Evolutionary conservation across 2,329 filamentous ascomycete genomes (phyloP), one percentile per base, ranked within the genome.

Genomic region (Scytalidium sp.): DNA sequence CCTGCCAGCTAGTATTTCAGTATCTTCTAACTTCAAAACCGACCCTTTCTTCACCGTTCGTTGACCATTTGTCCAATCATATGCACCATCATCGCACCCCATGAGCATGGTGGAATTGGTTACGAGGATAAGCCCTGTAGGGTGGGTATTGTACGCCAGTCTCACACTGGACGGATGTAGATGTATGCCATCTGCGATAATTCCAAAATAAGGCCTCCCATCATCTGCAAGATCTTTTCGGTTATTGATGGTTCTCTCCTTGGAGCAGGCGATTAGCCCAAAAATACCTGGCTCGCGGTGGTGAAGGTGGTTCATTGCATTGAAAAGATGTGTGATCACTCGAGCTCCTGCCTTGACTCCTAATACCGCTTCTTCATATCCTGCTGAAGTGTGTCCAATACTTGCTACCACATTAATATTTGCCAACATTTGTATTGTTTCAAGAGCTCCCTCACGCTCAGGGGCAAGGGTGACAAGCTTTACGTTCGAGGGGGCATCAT

Each of bases 131-230:
- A 71, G 70, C 50, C 69, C 70, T 20, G 60, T 51, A 3, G 73
- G 72, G 42, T 71, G 70, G 3, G 70, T 59, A 20, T 68, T 66
- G 59, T 74, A 69, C 2, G 77, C 68, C 36, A 78, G 64, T 0
- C 70, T 70, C 1, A 73, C 66, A 1, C 75, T 69, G 19, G 62
- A 60, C 1, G 75, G 74, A 52, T 78, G 74, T 2, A 79, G 58
- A 49, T 79, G 76, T 43, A 76, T 66, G 44, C 75, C 75, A 48
- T 79, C 76, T 2, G 75, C 61, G 21, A 79, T 77, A 47, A 79
- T 60, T 19, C 69, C 70, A 61, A 70, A 79, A 61, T 70, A 78
- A 0, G 75, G 22, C 39, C 58, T 42, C n/a, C n/a, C n/a, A n/a
- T n/a, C n/a, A n/a, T n/a, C n/a, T n/a, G n/a, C n/a, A n/a, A n/a